A percentile compares a stretch with the other conserved stretches of the same genome.
phyloP scores from a whole-genome alignment of 768 basidiomycete genomes.

The Rossbeevera mucosa region DNA sequence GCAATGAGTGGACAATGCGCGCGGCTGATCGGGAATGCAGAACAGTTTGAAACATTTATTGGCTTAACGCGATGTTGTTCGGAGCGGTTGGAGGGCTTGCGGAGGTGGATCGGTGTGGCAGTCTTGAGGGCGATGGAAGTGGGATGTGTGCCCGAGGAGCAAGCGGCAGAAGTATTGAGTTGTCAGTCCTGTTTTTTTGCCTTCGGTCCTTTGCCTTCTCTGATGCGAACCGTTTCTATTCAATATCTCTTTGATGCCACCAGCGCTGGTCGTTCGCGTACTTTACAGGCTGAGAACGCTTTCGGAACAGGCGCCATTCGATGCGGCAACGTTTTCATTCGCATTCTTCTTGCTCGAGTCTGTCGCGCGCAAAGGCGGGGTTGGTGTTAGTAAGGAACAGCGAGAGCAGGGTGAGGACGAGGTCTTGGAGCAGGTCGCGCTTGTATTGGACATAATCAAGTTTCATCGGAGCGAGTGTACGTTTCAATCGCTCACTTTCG shows the following conservation, averaged over 20 bases:
- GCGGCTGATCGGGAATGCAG: conserved; percentile 49
- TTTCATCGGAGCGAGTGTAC: conserved; percentile 33
- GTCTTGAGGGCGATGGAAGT: conserved; percentile 71
- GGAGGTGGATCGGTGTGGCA: conserved; percentile 77
- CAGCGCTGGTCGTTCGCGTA: conserved; percentile 78
- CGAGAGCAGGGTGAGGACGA: conserved; percentile 43
- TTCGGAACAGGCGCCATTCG: conserved; percentile 77
- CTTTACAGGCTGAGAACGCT: conserved; percentile 79
- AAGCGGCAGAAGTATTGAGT: conserved; percentile 66
- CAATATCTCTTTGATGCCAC: not conserved
- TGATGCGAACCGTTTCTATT: not conserved
- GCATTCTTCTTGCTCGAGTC: conserved; percentile 68
- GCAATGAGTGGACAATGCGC: conserved; percentile 52
- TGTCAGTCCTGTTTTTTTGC: conserved; percentile 1
- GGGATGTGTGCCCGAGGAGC: conserved; percentile 63
- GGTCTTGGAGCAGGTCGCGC: conserved; percentile 73
- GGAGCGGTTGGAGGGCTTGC: conserved; percentile 62
- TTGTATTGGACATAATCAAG: conserved; percentile 44
- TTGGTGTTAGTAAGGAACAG: conserved; percentile 35
- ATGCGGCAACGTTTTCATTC: conserved; percentile 83
- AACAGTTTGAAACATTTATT: conserved; percentile 70
- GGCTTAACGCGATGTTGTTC: conserved; percentile 67
- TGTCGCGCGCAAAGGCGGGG: conserved; percentile 66
- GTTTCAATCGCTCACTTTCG: conserved; percentile 4
- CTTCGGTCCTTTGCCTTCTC: not conserved